These are phyloP conservation scores for Wickerhamomyces ciferrii DNA, from an alignment of 805 yeast genomes.

Conservation along the genomic window DNA sequence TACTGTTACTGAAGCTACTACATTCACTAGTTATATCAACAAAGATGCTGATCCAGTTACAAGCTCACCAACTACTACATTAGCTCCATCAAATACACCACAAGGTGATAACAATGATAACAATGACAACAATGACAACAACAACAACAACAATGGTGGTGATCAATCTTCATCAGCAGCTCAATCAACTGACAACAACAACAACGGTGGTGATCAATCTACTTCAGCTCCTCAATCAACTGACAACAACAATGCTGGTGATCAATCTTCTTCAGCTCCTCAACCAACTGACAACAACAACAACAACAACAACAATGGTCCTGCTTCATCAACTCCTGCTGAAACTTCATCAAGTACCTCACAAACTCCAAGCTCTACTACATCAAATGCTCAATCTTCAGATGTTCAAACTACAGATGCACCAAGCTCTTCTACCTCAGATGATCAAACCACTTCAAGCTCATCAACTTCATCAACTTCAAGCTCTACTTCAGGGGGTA, in stretches of 20 bases:
- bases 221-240: constrained; percentile 11
- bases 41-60: constrained; percentile 8
- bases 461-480: constrained; percentile 18
- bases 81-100: constrained; percentile 16
- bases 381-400: constrained; percentile 22
- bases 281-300: too few species aligned
- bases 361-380: constrained; percentile 3
- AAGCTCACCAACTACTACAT: constrained; percentile 11
- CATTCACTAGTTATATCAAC: constrained; percentile 24
- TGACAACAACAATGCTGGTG: too few species aligned
- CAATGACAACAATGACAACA: constrained; percentile 9
- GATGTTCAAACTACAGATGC: constrained; percentile 20
- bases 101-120: constrained; percentile 6
- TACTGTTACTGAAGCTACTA: constrained; percentile 28
- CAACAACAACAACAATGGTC: constrained; percentile 4
- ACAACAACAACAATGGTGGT: constrained; percentile 2
- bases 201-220: not conserved
- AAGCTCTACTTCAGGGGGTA: constrained; percentile 16
- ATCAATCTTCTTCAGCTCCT: too few species aligned
- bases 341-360: constrained; percentile 26
- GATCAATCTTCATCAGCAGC: constrained; percentile 7
- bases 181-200: constrained; percentile 13
- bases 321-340: constrained; percentile 23
- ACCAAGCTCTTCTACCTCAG: constrained; percentile 8
- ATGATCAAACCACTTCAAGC: constrained; percentile 19